phyloP scores from a whole-genome alignment of 2,329 filamentous ascomycete genomes.

The Verticillium nubilum region DNA sequence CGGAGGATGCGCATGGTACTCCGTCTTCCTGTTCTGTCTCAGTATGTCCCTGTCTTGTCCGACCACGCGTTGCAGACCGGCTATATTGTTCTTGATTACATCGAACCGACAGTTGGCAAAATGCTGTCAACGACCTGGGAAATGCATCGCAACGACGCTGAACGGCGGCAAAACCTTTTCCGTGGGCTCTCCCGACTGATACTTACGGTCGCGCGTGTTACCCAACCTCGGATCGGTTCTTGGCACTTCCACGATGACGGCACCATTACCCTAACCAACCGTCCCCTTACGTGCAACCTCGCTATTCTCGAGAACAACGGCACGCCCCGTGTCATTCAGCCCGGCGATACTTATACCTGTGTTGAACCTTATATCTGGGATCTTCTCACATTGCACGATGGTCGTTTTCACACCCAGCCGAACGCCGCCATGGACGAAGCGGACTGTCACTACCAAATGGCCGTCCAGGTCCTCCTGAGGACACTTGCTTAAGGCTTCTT shows the following conservation, averaged over 20 bases:
- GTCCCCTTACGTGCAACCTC: constrained; percentile 1
- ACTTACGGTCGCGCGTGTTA: constrained; percentile 2
- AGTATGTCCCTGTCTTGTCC: neutral
- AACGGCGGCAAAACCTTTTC: constrained; percentile 11
- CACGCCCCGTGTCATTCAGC: constrained; percentile 20
- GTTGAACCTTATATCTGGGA: constrained; percentile 20
- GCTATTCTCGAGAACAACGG: constrained; percentile 26
- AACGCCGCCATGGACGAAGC: constrained; percentile 15
- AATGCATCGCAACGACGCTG: constrained; percentile 7
- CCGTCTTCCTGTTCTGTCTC: neutral
- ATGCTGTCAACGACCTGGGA: constrained; percentile 17
- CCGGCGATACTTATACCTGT: constrained; percentile 2
- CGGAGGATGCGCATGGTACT: neutral
- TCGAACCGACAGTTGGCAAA: constrained; percentile 5
- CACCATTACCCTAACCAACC: constrained; percentile 15
- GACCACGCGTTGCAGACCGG: neutral
- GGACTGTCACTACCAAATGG: constrained; percentile 23
- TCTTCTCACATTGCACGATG: constrained; percentile 17
- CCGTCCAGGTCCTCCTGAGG: constrained; percentile 16
- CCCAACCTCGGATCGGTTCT: constrained; percentile 3
- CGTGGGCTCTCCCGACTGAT: constrained; percentile 11
- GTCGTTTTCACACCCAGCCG: constrained; percentile 17
- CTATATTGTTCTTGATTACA: constrained; percentile 2
- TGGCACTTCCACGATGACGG: constrained; percentile 18
- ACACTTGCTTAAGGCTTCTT: constrained; percentile 20